phyloP scores from a whole-genome alignment of 176 grass and related monocot species.

The Triticum dicoccoides region DNA sequence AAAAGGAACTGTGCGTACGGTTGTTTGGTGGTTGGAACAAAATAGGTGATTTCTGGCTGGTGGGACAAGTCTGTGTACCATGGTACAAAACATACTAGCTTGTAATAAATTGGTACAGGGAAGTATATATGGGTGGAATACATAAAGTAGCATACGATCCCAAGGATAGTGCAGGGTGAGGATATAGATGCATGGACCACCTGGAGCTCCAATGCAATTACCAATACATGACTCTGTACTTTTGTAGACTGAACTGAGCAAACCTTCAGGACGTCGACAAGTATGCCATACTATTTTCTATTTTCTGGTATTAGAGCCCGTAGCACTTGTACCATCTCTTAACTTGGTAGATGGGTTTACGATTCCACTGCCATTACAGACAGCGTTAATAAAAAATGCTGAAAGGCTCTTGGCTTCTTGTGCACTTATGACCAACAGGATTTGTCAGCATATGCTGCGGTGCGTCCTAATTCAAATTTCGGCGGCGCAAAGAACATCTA shows the following conservation, averaged over 20 bases:
- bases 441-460: constrained; percentile 48
- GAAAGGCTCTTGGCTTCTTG: neutral
- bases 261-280: neutral
- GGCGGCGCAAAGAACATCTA: constrained; percentile 61
- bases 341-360: neutral
- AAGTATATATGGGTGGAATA: neutral
- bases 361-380: constrained; percentile 1
- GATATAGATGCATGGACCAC: too few relatives aligned
- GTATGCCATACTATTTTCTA: neutral
- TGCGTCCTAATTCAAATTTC: constrained; percentile 60
- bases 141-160: neutral
- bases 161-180: too few relatives aligned
- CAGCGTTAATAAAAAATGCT: neutral
- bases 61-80: neutral
- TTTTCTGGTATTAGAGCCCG: neutral
- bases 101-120: neutral
- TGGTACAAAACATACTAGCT: neutral
- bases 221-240: too few relatives aligned
- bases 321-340: neutral
- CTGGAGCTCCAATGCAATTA: too few relatives aligned
- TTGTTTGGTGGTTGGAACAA: neutral
- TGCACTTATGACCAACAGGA: constrained; percentile 50
- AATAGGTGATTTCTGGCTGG: neutral
- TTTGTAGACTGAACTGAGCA: neutral
- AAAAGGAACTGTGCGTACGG: neutral